Conservation (phyloP, 257 asterid species). For the Rauvolfia tetraphylla region DNA sequence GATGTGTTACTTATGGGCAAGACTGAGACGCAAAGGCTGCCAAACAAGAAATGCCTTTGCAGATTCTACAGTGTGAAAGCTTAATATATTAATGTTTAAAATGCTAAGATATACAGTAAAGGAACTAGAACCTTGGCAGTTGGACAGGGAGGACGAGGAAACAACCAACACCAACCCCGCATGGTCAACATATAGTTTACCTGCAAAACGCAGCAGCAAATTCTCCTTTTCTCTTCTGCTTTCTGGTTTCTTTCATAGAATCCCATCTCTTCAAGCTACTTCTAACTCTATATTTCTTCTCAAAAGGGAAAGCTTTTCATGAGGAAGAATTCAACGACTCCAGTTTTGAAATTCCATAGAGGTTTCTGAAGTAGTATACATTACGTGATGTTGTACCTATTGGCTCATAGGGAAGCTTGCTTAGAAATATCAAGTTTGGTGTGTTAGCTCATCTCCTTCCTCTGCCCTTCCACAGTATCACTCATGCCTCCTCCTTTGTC, state of each 20-base stretch:
- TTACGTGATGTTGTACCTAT: background rate
- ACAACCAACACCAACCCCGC: conserved; percentile 36
- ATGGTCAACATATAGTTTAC: conserved; percentile 77
- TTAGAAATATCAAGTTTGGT: conserved; percentile 37
- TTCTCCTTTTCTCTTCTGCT: conserved; percentile 11
- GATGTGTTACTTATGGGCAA: conserved; percentile 8
- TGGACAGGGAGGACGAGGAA: conserved; percentile 21
- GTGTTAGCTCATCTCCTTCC: conserved; percentile 63
- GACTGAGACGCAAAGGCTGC: background rate
- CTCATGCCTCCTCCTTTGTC: conserved; percentile 17
- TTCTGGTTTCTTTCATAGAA: conserved; percentile 18
- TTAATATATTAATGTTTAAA: background rate
- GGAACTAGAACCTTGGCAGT: conserved; percentile 8
- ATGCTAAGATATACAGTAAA: background rate
- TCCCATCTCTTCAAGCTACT: conserved; percentile 20
- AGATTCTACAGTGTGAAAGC: background rate
- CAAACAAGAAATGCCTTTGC: conserved; percentile 11
- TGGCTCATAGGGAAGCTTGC: background rate
- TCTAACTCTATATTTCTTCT: conserved; percentile 9
- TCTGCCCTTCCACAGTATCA: background rate
- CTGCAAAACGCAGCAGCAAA: conserved; percentile 44
- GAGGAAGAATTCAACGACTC: conserved; percentile 12
- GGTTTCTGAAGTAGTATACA: background rate
- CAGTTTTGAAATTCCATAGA: conserved; percentile 32
- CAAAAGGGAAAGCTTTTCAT: conserved; percentile 27